These are phyloP conservation scores for Yamadazyma ubonensis DNA, from an alignment of 805 yeast genomes.

Conservation along the genomic window DNA sequence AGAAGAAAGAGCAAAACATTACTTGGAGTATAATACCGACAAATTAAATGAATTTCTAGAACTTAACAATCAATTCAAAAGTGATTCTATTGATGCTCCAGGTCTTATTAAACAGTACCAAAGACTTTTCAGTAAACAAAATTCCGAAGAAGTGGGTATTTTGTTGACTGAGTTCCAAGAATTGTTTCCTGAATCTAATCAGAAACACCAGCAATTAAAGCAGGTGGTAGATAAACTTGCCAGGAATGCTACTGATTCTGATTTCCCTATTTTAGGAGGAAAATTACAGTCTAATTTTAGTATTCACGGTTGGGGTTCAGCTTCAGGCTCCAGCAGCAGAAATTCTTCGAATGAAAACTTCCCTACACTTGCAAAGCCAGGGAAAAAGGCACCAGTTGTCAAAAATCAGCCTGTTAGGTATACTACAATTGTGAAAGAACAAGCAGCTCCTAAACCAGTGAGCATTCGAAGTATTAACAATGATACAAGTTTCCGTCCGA, in stretches of 20 bases:
- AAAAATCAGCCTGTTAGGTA: slow-evolving; percentile 32
- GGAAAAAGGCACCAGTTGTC: slow-evolving; percentile 11
- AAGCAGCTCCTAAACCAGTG: slow-evolving; percentile 8
- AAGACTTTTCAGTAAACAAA: slow-evolving; percentile 18
- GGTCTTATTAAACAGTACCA: slow-evolving; percentile 49
- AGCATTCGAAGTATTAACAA: slow-evolving; percentile 19
- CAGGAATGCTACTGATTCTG: slow-evolving; percentile 13
- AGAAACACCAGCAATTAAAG: slow-evolving; percentile 13
- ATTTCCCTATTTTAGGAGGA: slow-evolving; percentile 51
- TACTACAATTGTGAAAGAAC: slow-evolving; percentile 27
- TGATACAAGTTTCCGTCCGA: slow-evolving; percentile 27
- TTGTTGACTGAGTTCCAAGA: slow-evolving; percentile 65
- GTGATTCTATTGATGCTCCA: slow-evolving; percentile 45
- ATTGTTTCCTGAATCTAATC: slow-evolving; percentile 43
- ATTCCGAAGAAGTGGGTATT: slow-evolving; percentile 48
- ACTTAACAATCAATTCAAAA: slow-evolving; percentile 48
- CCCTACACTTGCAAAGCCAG: slow-evolving; percentile 35
- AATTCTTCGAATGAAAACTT: slow-evolving; percentile 26
- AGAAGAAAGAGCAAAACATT: slow-evolving; percentile 84
- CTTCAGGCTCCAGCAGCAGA: slow-evolving; percentile 11
- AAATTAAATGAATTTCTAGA: slow-evolving; percentile 49
- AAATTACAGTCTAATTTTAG: slow-evolving; percentile 11
- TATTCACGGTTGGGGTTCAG: slow-evolving; percentile 27
- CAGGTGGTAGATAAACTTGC: slow-evolving; percentile 16
- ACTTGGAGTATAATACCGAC: slow-evolving; percentile 53